Base-by-base conservation (phyloP, 1,284 basidiomycete species). In the Ceratobasidium sp. region DNA sequence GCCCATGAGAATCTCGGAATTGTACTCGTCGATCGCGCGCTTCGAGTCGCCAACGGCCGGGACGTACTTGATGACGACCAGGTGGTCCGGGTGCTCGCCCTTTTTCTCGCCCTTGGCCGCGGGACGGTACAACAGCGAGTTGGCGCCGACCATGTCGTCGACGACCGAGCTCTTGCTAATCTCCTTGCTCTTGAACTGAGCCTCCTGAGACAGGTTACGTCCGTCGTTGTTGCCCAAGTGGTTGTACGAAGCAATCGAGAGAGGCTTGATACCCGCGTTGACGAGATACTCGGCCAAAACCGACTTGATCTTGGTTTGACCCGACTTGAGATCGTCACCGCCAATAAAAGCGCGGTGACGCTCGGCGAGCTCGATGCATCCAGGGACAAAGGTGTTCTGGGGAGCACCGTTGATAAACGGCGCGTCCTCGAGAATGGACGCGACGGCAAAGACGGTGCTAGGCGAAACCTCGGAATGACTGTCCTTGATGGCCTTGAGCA, bases 201-300 rank as follows among this genome's bases (percentile, higher is more conserved):
- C 85, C 82, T 95, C 93, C n/a, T 94, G 91, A 73, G 89, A 92
- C 79, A 98, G 84, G 84, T 98, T 97, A 83, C 91, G 90, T 36
- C 96, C 96, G 80, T 98, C 96, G 81, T 98, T 98, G 87, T 98
- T 98, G 48, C 97, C 97, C 67, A 99, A 89, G 82, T 99, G 97
- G 87, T 98, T 99, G 88, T 99, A 99, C 36, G 93, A 96, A 30
- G 96, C 92, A 78, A 98, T 97, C 74, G 92, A 94, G 80, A 97
- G 88, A 34, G 96, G 96, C 86, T 98, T 98, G 87, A 98, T 98
- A 77, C 97, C 97, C 9, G 96, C 96, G 81, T 98, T 98, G 81
- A 98, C 96, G 76, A 99, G 89, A 88, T 97, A 98, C 85, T 99
- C 97, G 75, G 96, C 94, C 59, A 98, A 86, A 60, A 97, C 96